Base-by-base conservation (phyloP, 1,284 basidiomycete genomes). In the Amylostereum areolatum region DNA sequence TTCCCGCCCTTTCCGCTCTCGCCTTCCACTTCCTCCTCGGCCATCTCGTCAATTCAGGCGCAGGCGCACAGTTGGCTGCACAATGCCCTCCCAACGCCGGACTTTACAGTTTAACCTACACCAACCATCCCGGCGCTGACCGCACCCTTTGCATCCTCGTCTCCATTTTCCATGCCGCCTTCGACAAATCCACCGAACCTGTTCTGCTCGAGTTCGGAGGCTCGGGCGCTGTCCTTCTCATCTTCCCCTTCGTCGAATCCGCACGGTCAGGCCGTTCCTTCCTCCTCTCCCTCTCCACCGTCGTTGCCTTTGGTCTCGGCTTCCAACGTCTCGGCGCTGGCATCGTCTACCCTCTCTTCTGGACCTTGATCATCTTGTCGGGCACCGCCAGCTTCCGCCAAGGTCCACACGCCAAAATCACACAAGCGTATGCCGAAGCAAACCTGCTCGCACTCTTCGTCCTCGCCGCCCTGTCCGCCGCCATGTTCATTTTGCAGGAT, bases 341-440 rank as follows among this genome's bases (percentile, higher is more conserved):
- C 6, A 53, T 66, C 43, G 57, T 64, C 34, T 62, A 68, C 46
- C 69, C 76, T 9, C 34, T 74, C 6, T 78, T 73, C 46, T 70
- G 68, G 65, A 54, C 73, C 29, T 45, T 68, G 25, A 69, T 74
- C 53, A 63, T 74, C 48, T 49, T 68, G 35, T 66, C 68, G 0
- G 66, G 67, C 3, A 56, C 62, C 3, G 52, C 62, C 18, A 47
- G 34, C 30, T 48, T 57, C 32, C 32, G 35, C 4, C 25, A n/a
- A 41, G 36, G 12, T 10, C 25, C 51, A 7, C 35, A 46, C 3
- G 47, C 61, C 0, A 56, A 52, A 24, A 59, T 73, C 34, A 59
- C 64, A 5, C 66, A 70, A 49, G 69, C 61, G 24, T 65, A 70
- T 35, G 73, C 71, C 5, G 68, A 77, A 56, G 73, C 73, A n/a